These are phyloP conservation scores for Aspergillus incahuasiensis DNA, from an alignment of 495 filamentous ascomycete genomes.

Conservation along the genomic window DNA sequence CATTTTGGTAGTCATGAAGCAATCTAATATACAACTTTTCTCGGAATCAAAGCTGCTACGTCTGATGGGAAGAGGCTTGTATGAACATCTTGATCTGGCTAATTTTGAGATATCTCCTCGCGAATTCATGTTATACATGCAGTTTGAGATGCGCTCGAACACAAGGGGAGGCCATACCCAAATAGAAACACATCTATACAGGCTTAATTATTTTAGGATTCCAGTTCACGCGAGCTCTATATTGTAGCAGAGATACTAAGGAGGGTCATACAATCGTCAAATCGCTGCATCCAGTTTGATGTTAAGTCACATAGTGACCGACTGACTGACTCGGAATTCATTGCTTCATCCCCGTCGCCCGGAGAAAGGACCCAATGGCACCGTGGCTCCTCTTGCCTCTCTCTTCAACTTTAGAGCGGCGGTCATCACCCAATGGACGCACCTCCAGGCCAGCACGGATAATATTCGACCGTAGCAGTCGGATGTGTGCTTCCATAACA, in stretches of 20 bases:
- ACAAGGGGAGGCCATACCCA: too few species aligned
- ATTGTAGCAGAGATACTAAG: background rate
- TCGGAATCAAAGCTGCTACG: too few species aligned
- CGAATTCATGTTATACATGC: too few species aligned
- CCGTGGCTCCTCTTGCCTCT: constrained; percentile 5
- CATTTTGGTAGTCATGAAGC: background rate
- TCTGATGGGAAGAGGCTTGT: too few species aligned
- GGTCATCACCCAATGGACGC: constrained; percentile 26
- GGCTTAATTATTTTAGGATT: background rate
- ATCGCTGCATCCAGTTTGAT: background rate
- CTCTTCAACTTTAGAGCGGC: constrained; percentile 9
- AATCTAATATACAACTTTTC: background rate
- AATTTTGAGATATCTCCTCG: too few species aligned
- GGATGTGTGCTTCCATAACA: constrained; percentile 65
- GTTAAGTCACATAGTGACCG: too few species aligned
- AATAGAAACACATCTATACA: too few species aligned
- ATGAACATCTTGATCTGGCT: too few species aligned
- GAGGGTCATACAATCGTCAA: background rate
- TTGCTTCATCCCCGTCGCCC: constrained; percentile 15
- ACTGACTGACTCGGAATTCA: background rate
- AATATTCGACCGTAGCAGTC: constrained; percentile 71
- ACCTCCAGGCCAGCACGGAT: constrained; percentile 72
- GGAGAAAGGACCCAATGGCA: constrained; percentile 8
- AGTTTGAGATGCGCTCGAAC: too few species aligned
- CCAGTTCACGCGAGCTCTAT: background rate